Evolutionary conservation across 345 rosid genomes (phyloP).

Genomic region (Bruguiera gymnorhiza): DNA sequence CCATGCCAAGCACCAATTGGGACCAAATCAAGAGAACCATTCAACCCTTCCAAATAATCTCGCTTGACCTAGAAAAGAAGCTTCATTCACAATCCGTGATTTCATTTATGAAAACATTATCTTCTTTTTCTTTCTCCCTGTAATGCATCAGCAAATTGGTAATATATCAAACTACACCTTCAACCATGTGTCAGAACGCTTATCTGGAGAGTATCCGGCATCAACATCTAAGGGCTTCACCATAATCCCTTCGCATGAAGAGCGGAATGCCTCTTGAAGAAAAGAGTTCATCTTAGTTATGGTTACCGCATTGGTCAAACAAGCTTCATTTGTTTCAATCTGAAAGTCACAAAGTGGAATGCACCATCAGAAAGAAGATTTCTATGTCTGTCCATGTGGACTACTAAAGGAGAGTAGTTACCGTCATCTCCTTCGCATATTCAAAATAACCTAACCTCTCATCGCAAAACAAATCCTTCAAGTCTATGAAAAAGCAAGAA

Average conservation of each 20-base stretch:
- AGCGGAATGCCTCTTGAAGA: conserved; percentile 64
- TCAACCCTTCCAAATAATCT: conserved; percentile 77
- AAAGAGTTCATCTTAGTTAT: conserved; percentile 46
- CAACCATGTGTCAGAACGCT: conserved; percentile 82
- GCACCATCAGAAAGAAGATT: neutral
- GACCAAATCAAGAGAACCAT: conserved; percentile 84
- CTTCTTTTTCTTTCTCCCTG: neutral
- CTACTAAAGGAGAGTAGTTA: conserved; percentile 29
- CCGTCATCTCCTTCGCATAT: conserved; percentile 65
- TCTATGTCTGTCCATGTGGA: neutral
- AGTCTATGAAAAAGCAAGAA: conserved; percentile 31
- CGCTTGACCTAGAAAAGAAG: conserved; percentile 64
- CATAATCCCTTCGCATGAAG: conserved; percentile 87
- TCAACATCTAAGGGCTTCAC: conserved; percentile 64
- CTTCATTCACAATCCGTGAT: conserved; percentile 9
- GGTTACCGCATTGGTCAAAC: conserved; percentile 43
- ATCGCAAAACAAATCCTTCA: conserved; percentile 57
- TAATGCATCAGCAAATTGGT: neutral
- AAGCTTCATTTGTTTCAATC: conserved; percentile 61
- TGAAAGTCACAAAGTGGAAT: conserved; percentile 18
- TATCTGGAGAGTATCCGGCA: conserved; percentile 77
- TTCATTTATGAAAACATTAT: neutral
- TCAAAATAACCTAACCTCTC: conserved; percentile 65
- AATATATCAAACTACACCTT: conserved; percentile 45
- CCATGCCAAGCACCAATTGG: conserved; percentile 97